Conservation (phyloP, 2,329 filamentous ascomycete species). For the Talaromyces sp. region DNA sequence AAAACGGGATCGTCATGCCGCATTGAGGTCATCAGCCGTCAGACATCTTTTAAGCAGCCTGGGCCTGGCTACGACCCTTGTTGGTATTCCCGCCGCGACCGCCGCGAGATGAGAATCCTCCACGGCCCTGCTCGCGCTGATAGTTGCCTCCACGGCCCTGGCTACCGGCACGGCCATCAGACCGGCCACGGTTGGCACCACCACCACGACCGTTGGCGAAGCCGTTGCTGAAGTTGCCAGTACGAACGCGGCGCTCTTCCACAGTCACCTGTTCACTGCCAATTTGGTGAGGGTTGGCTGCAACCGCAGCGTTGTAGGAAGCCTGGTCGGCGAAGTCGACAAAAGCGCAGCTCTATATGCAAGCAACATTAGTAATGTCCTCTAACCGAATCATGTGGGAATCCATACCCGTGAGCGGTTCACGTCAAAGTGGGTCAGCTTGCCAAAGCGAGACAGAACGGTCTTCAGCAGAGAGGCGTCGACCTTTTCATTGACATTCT, state of each 20-base stretch:
- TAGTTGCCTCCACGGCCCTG: slow-evolving; percentile 63
- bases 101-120: slow-evolving; percentile 58
- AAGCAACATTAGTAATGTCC: slow-evolving; percentile 13
- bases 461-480: slow-evolving; percentile 65
- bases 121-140: slow-evolving; percentile 62
- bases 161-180: slow-evolving; percentile 55
- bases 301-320: slow-evolving; percentile 75
- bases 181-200: slow-evolving; percentile 43
- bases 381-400: not conserved
- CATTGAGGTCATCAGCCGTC: slow-evolving; percentile 10
- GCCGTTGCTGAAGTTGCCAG: slow-evolving; percentile 61
- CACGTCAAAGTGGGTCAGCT: slow-evolving; percentile 59
- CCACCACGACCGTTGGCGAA: slow-evolving; percentile 58
- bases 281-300: slow-evolving; percentile 78
- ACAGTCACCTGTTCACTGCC: slow-evolving; percentile 77
- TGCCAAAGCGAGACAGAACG: slow-evolving; percentile 63
- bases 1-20: not conserved
- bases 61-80: slow-evolving; percentile 41
- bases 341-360: slow-evolving; percentile 81
- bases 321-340: slow-evolving; percentile 81
- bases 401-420: slow-evolving; percentile 65
- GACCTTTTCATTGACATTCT: slow-evolving; percentile 89
- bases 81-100: slow-evolving; percentile 54
- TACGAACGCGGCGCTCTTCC: slow-evolving; percentile 79
- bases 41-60: slow-evolving; percentile 32